phyloP scores from a whole-genome alignment of 805 yeast genomes.

The Lipomyces sp. region DNA sequence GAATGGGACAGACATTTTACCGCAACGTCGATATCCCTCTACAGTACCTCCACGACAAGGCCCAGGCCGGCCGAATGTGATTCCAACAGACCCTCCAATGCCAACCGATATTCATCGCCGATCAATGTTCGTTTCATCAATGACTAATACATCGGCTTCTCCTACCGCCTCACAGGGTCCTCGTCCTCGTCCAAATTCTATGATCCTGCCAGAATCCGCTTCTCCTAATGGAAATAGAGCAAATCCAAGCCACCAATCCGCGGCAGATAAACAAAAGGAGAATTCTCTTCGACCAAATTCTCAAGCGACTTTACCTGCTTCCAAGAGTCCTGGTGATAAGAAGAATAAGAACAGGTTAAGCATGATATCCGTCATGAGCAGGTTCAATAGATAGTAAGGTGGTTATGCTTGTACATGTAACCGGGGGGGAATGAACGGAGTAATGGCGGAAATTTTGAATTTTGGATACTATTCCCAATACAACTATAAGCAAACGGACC shows the following conservation, averaged over 20 bases:
- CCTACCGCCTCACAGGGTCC: neutral
- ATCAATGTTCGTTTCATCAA: neutral
- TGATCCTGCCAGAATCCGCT: neutral
- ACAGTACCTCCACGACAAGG: neutral
- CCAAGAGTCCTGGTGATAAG: neutral
- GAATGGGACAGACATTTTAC: neutral
- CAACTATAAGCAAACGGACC: constrained; percentile 32
- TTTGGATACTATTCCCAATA: constrained; percentile 7
- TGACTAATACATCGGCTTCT: neutral
- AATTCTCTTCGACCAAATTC: neutral
- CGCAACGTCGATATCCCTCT: neutral
- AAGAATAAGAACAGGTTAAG: constrained; percentile 5
- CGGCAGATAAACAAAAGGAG: neutral
- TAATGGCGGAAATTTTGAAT: neutral
- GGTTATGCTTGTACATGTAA: neutral
- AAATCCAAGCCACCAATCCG: neutral
- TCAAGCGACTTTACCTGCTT: neutral
- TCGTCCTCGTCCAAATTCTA: neutral
- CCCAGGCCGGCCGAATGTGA: neutral
- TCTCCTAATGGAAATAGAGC: neutral
- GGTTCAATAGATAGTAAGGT: neutral
- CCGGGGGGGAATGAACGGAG: neutral
- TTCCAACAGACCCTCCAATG: neutral
- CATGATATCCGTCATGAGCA: constrained; percentile 1
- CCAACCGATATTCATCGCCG: neutral